Evolutionary conservation across 1,139 yeast species (phyloP).

Genomic region (Kluyveromyces sp.): DNA sequence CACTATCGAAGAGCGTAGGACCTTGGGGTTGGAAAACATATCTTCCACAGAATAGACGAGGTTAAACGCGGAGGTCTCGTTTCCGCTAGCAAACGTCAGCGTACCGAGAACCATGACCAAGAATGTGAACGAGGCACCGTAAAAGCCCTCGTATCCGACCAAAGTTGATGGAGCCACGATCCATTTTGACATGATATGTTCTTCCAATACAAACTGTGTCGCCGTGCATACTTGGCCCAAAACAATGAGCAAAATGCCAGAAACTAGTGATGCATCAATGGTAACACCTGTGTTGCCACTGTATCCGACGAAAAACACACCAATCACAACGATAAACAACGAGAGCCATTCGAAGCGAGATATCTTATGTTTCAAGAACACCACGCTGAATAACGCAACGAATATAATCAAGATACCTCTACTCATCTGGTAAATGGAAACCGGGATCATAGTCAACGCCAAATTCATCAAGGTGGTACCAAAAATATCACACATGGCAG

Average conservation of each 20-base stretch:
- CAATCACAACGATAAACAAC: conserved; percentile 51
- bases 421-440: conserved; percentile 81
- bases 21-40: conserved; percentile 37
- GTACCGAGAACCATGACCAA: conserved; percentile 40
- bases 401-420: conserved; percentile 72
- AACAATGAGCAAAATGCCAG: conserved; percentile 56
- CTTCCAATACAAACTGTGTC: conserved; percentile 72
- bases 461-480: conserved; percentile 72
- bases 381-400: conserved; percentile 65
- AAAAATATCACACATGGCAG: conserved; percentile 63
- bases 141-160: conserved; percentile 72
- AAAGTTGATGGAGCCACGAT: conserved; percentile 56
- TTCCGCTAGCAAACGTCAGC: conserved; percentile 7
- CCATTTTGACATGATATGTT: conserved; percentile 50
- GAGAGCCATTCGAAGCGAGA: conserved; percentile 64
- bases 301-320: conserved; percentile 67
- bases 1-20: conserved; percentile 48
- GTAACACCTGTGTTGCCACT: conserved; percentile 42
- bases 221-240: conserved; percentile 65
- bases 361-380: conserved; percentile 52
- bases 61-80: conserved; percentile 49
- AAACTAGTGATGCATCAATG: conserved; percentile 25
- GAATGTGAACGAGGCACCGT: conserved; percentile 48
- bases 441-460: conserved; percentile 72
- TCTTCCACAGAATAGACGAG: conserved; percentile 45